phyloP scores from a whole-genome alignment of 495 filamentous ascomycete species.

The Annulohypoxylon moriforme region DNA sequence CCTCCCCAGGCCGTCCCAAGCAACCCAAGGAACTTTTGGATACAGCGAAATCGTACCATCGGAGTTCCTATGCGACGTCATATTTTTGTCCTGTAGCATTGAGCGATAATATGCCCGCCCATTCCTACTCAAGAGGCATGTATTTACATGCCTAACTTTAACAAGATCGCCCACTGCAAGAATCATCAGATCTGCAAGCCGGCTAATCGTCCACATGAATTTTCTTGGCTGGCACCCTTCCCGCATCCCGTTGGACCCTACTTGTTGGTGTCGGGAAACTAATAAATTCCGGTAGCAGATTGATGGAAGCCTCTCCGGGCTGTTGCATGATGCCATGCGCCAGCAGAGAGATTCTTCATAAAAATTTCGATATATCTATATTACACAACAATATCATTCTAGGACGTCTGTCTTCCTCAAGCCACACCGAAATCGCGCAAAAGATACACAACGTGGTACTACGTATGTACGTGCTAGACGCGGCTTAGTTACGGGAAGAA shows the following conservation, averaged over 20 bases:
- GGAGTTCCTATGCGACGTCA: constrained; percentile 35
- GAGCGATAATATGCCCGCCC: constrained; percentile 26
- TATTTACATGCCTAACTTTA: constrained; percentile 23
- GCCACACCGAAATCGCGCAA: constrained; percentile 37
- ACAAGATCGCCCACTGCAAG: constrained; percentile 31
- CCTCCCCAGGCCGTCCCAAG: constrained; percentile 20
- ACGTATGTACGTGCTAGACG: constrained; percentile 1
- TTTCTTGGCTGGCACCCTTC: constrained; percentile 29
- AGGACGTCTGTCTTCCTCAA: constrained; percentile 17
- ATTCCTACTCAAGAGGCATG: constrained; percentile 27
- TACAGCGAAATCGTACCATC: constrained; percentile 44
- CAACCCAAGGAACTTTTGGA: constrained; percentile 11
- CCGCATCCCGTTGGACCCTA: constrained; percentile 28
- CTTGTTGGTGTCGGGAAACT: constrained; percentile 26
- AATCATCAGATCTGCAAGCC: constrained; percentile 24
- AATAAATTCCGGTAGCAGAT: constrained; percentile 35
- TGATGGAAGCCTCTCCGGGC: constrained; percentile 13
- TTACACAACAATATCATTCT: constrained; percentile 34
- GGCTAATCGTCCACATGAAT: constrained; percentile 25
- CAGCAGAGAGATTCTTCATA: constrained; percentile 11
- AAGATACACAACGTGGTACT: constrained; percentile 1
- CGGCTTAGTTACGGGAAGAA: neutral
- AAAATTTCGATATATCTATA: constrained; percentile 24
- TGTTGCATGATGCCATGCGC: constrained; percentile 27
- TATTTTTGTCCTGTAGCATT: constrained; percentile 28